Percentiles rank a stretch among this genome's conserved stretches.
Conservation (phyloP, 176 grass and related monocot genomes). For the Oryza rufipogon region DNA sequence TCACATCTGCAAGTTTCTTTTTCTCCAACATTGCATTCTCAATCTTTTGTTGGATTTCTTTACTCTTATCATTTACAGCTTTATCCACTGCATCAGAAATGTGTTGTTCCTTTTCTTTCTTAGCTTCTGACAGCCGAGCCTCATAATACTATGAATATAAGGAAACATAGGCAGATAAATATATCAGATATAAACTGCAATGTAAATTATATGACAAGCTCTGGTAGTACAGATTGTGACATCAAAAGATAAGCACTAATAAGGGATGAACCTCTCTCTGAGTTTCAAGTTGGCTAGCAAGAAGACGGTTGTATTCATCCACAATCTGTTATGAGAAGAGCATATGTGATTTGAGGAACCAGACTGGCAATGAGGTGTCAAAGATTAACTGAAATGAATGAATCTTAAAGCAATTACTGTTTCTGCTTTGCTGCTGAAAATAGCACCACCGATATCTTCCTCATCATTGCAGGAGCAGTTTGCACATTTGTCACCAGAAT, state of each 20-base stretch:
- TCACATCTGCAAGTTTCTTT: slow-evolving; percentile 71
- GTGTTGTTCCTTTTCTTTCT: slow-evolving; percentile 56
- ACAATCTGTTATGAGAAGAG: slow-evolving; percentile 62
- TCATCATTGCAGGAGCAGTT: slow-evolving; percentile 65
- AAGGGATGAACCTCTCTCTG: slow-evolving; percentile 70
- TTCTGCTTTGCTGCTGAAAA: slow-evolving; percentile 81
- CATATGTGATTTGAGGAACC: slow-evolving; percentile 28
- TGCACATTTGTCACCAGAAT: slow-evolving; percentile 43
- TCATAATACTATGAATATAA: slow-evolving; percentile 77
- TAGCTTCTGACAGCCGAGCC: slow-evolving; percentile 67
- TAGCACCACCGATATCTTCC: slow-evolving; percentile 60
- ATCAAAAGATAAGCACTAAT: slow-evolving; percentile 21
- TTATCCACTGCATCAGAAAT: slow-evolving; percentile 73
- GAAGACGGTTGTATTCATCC: slow-evolving; percentile 88
- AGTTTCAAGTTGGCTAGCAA: slow-evolving; percentile 85
- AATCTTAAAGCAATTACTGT: slow-evolving; percentile 50
- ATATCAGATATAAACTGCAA: slow-evolving; percentile 7
- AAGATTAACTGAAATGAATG: slow-evolving; percentile 26
- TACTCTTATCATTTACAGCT: slow-evolving; percentile 63
- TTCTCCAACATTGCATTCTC: slow-evolving; percentile 67
- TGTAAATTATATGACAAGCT: slow-evolving; percentile 4
- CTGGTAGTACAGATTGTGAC: neutral
- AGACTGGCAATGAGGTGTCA: slow-evolving; percentile 25
- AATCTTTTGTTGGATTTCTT: slow-evolving; percentile 74
- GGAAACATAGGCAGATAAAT: slow-evolving; percentile 11